These are phyloP conservation scores for Paxillus ammoniavirescens DNA, from an alignment of 768 basidiomycete genomes.

Conservation along the genomic window DNA sequence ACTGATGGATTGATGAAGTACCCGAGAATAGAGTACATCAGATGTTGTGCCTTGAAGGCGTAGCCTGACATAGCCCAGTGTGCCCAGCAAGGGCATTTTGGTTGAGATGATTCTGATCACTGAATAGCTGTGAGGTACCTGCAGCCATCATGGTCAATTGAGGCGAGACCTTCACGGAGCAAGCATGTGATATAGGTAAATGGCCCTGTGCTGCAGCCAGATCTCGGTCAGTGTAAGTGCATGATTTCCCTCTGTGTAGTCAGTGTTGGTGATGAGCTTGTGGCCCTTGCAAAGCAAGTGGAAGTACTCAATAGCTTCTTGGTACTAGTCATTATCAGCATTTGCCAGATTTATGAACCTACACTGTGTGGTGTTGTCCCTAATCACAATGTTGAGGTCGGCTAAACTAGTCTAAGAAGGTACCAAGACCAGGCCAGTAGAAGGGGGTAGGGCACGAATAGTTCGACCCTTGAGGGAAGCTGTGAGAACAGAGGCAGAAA, in stretches of 20 bases:
- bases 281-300: slow-evolving; percentile 84
- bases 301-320: slow-evolving; percentile 86
- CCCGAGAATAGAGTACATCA: slow-evolving; percentile 91
- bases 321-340: slow-evolving; percentile 80
- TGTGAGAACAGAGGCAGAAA: no score
- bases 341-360: slow-evolving; percentile 87
- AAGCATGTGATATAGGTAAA: slow-evolving; percentile 82
- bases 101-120: slow-evolving; percentile 72
- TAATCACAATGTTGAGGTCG: no score
- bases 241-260: slow-evolving; percentile 79
- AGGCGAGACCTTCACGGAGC: slow-evolving; percentile 82
- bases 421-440: no score
- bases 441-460: no score
- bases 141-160: slow-evolving; percentile 75
- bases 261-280: slow-evolving; percentile 94
- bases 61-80: slow-evolving; percentile 93
- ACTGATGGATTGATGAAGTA: slow-evolving; percentile 95
- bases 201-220: slow-evolving; percentile 62
- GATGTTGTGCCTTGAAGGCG: slow-evolving; percentile 87
- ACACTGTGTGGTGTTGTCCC: not conserved
- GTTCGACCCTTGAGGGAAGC: no score
- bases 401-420: no score
- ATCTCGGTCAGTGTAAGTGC: slow-evolving; percentile 91
- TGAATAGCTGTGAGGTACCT: slow-evolving; percentile 53
- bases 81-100: slow-evolving; percentile 97